Conservation (phyloP, 1,139 yeast genomes). For the Schwanniomyces etchellsii region DNA sequence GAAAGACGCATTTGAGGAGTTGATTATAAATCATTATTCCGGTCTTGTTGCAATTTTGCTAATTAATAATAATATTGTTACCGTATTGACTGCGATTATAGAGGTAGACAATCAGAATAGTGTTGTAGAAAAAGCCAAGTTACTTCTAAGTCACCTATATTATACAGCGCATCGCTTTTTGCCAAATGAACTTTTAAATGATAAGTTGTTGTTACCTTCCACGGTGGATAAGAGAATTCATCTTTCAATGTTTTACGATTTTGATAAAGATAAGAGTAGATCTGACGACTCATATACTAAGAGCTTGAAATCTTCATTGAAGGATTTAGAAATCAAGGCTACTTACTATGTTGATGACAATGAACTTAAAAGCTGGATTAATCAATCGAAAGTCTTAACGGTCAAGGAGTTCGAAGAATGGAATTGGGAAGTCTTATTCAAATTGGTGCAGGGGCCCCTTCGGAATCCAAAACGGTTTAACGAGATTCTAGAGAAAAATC, state of each 20-base stretch:
- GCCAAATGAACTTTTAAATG: slow-evolving; percentile 30
- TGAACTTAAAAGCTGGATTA: slow-evolving; percentile 61
- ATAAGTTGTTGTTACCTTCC: slow-evolving; percentile 11
- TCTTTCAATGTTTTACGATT: slow-evolving; percentile 5
- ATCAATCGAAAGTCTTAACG: slow-evolving; percentile 64
- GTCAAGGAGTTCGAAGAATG: slow-evolving; percentile 79
- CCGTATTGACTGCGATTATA: slow-evolving; percentile 42
- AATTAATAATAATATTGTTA: slow-evolving; percentile 51
- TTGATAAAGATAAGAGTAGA: slow-evolving; percentile 8
- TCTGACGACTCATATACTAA: slow-evolving; percentile 11
- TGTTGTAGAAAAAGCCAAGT: slow-evolving; percentile 54
- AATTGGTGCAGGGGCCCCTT: slow-evolving; percentile 75
- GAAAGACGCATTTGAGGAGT: slow-evolving; percentile 8
- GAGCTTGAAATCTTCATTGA: slow-evolving; percentile 24
- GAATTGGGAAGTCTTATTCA: slow-evolving; percentile 77
- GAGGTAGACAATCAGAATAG: slow-evolving; percentile 38
- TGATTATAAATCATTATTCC: slow-evolving; percentile 51
- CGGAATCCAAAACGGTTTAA: slow-evolving; percentile 67
- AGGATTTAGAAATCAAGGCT: slow-evolving; percentile 37
- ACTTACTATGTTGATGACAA: slow-evolving; percentile 61
- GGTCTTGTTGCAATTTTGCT: slow-evolving; percentile 54
- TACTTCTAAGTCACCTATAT: slow-evolving; percentile 58
- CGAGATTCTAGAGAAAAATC: slow-evolving; percentile 64
- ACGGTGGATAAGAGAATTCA: slow-evolving; percentile 2
- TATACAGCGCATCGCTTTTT: slow-evolving; percentile 50